Evolutionary conservation across 2,329 filamentous ascomycete species (phyloP), one percentile per base, ranked within the genome.

Genomic region (Pseudocercospora ulei): DNA sequence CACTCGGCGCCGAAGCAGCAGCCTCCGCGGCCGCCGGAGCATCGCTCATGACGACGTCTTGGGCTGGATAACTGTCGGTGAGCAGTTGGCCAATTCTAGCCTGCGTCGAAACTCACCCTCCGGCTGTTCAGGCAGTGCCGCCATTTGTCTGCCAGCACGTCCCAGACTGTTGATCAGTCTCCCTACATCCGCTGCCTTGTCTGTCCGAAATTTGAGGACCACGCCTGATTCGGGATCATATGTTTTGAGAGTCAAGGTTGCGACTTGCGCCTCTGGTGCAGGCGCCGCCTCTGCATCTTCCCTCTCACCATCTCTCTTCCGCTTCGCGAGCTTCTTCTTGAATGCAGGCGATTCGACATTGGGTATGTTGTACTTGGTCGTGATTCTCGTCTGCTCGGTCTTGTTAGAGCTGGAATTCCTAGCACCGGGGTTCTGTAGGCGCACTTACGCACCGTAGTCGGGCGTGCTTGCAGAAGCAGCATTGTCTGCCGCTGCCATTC

Each of bases 401-500:
- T 30, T 18, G 17, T 30, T 33, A 39, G 28, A 38, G 39, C 30
- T 33, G 18, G 18, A 33, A 7, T 33, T 12, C 30, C 39, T 31
- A 33, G 36, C 14, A 19, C 13, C 11, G 16, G 37, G 14, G 19
- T 11, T 26, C 25, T 23, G 35, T 25, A 23, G 27, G 35, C 23
- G 39, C 37, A 50, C 43, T 43, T 49, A 66, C 75, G 48, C 75
- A 93, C 88, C 25, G 82, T 86, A 20, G 75, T 75, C 3, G 90
- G 90, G 31, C 84, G 78, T 39, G 90, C 88, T 65, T 90, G 76
- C 38, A 98, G 70, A 41, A 98, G 78, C 44, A 87, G 76, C 11
- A 78, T 70, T 8, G 88, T 94, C 63, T 95, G 82, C 55, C 81
- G 78, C 51, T 95, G 82, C 82, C 86, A 98, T 66, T 87, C 80